phyloP scores from a whole-genome alignment of 2,329 filamentous ascomycete genomes.

The Pestalotiopsis sp. region DNA sequence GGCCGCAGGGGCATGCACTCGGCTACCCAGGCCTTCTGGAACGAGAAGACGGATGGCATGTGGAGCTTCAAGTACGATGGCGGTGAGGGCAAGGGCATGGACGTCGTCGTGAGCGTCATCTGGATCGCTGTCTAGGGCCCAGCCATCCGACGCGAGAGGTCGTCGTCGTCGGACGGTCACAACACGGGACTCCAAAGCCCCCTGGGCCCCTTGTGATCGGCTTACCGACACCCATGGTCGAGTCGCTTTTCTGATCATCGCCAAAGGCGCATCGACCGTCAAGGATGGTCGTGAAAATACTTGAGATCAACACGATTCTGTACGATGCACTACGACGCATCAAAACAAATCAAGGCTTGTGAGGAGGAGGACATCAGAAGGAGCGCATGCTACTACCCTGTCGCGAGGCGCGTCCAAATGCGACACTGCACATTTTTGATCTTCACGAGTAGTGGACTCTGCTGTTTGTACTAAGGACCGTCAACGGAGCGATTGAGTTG shows the following conservation, averaged over 20 bases:
- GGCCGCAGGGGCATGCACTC: conserved; percentile 90
- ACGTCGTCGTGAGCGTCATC: conserved; percentile 73
- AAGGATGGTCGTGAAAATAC: background rate
- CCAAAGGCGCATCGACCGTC: background rate
- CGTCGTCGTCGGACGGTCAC: background rate
- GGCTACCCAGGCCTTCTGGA: conserved; percentile 85
- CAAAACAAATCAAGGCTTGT: background rate
- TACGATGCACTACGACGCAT: background rate
- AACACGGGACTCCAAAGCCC: background rate
- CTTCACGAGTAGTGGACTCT: background rate
- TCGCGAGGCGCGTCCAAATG: background rate
- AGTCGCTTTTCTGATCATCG: background rate
- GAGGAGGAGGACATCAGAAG: background rate
- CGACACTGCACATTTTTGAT: background rate
- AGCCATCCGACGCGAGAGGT: background rate
- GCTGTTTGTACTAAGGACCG: background rate
- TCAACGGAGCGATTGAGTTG: background rate
- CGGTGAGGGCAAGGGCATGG: conserved; percentile 67
- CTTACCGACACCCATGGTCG: background rate
- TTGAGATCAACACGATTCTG: background rate
- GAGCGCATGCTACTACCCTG: background rate
- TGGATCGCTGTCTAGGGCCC: conserved; percentile 70
- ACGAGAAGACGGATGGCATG: conserved; percentile 88
- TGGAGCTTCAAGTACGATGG: conserved; percentile 85
- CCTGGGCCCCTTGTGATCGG: background rate